Base-by-base conservation (phyloP, 176 grass and related monocot genomes). In the Carex cristatella region DNA sequence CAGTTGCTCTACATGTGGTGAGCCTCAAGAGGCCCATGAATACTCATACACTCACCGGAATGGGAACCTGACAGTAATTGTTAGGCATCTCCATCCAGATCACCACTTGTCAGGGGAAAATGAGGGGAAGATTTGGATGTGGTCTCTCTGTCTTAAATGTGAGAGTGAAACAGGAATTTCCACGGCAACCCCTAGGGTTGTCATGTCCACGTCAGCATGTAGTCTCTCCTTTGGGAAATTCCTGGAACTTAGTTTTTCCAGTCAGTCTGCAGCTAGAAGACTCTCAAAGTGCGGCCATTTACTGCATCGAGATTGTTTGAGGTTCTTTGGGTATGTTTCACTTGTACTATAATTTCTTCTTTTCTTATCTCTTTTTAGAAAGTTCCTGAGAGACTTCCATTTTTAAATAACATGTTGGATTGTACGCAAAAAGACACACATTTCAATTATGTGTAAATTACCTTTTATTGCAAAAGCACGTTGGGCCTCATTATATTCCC, bases 191-290 rank as follows among this genome's bases (percentile, higher is more conserved):
- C 85, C 66, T 58, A 92, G 91, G 77, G 92, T 94, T 69, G 57
- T 90, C 33, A 83, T 94, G 65, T 98, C 95, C 55, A 85, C 66
- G 10, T 90, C 90, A 87, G 92, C 95, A 48, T 88, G 85, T 30
- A 90, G 88, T 78, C 89, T 98, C 27, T 98, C 95, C 2, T 94
- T 94, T 82, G 95, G 95, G 57, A 98, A 98, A 88, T 98, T 98
- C 81, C 86, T 98, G 67, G 92, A 94, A 59, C 92, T 98, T 69
- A 94, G 95, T 78, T 98, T 98, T 87, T 98, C 95, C 83, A 88
- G 88, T 80, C 95, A 98, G 69, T 93, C 91, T 84, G 88, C 89
- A 46, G 86, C 88, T 37, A 91, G 79, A 90, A 97, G 87, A 44
- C 70, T 98, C 42, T 94, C 92, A 69, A 84, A 91, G 62, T 98